A percentile compares a stretch with the other conserved stretches of the same genome.
Conservation (phyloP, 2,329 filamentous ascomycete genomes). For the Fusarium pininemorale region DNA sequence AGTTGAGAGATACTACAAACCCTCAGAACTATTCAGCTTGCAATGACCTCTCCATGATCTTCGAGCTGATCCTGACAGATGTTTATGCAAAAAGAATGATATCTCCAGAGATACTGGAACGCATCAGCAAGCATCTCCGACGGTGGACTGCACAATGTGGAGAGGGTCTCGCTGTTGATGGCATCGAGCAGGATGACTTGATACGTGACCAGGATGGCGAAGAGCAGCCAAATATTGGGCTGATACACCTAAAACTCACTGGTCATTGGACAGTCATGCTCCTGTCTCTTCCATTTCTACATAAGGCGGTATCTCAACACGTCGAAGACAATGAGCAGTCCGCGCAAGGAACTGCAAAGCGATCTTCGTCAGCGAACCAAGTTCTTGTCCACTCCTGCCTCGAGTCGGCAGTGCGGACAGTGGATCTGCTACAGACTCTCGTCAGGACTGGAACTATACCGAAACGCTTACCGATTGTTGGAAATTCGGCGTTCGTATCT, state of each 20-base stretch:
- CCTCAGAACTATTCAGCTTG: slow-evolving; percentile 40
- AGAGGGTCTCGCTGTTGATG: slow-evolving; percentile 29
- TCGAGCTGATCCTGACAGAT: slow-evolving; percentile 48
- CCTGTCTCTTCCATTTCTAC: slow-evolving; percentile 48
- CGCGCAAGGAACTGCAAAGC: slow-evolving; percentile 4
- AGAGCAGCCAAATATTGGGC: slow-evolving; percentile 36
- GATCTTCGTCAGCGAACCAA: slow-evolving; percentile 22
- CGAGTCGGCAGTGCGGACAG: slow-evolving; percentile 47
- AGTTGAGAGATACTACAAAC: slow-evolving; percentile 39
- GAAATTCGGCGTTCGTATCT: slow-evolving; percentile 57
- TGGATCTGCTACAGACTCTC: slow-evolving; percentile 52
- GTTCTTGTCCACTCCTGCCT: slow-evolving; percentile 47
- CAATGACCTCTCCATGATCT: slow-evolving; percentile 49
- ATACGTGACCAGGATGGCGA: slow-evolving; percentile 24
- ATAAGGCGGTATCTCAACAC: slow-evolving; percentile 42
- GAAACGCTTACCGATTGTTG: slow-evolving; percentile 54
- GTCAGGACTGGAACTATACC: slow-evolving; percentile 48
- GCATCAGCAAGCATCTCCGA: slow-evolving; percentile 37
- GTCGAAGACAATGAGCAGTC: slow-evolving; percentile 28
- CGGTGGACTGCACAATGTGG: slow-evolving; percentile 36
- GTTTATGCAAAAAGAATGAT: slow-evolving; percentile 48
- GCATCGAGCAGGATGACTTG: slow-evolving; percentile 34
- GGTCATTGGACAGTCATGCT: slow-evolving; percentile 53
- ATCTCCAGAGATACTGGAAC: slow-evolving; percentile 40
- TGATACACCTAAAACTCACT: slow-evolving; percentile 47